Conservation (phyloP, 2,329 filamentous ascomycete species). For the Aspergillus pseudoglaucus region DNA sequence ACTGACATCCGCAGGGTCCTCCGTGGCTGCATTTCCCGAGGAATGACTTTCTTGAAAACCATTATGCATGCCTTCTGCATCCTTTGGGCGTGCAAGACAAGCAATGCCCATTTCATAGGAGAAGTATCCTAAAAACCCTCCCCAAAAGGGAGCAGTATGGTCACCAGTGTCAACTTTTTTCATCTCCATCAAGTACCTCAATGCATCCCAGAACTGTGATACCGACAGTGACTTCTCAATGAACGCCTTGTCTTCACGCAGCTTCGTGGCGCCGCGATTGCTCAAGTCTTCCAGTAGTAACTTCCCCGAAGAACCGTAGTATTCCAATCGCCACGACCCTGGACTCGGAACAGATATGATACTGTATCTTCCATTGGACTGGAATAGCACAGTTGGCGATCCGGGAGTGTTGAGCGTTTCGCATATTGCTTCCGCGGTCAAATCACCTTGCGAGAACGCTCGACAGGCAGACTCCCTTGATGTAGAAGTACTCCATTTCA, state of each 20-base stretch:
- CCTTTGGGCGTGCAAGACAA: constrained; percentile 42
- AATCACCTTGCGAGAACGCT: constrained; percentile 13
- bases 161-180: constrained; percentile 32
- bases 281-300: constrained; percentile 19
- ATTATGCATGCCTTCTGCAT: constrained; percentile 2
- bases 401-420: constrained; percentile 28
- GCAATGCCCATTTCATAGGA: constrained; percentile 75
- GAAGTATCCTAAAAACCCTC: constrained; percentile 76
- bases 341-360: constrained; percentile 31
- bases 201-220: constrained; percentile 27
- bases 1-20: constrained; percentile 61
- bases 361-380: constrained; percentile 39
- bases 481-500: constrained; percentile 27
- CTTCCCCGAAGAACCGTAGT: constrained; percentile 17
- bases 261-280: not conserved
- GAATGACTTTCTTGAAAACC: constrained; percentile 20
- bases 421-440: constrained; percentile 28
- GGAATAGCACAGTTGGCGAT: constrained; percentile 29
- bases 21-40: not conserved
- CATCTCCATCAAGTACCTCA: constrained; percentile 35
- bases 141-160: constrained; percentile 58
- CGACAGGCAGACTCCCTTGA: constrained; percentile 20
- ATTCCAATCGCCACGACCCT: constrained; percentile 33
- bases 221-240: constrained; percentile 15
- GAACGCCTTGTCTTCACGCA: not conserved